A percentile compares a stretch with the other conserved stretches of the same genome.
These are phyloP conservation scores for Pseudopyrenochaeta lycopersici DNA, from an alignment of 2,329 filamentous ascomycete genomes.

Conservation along the genomic window DNA sequence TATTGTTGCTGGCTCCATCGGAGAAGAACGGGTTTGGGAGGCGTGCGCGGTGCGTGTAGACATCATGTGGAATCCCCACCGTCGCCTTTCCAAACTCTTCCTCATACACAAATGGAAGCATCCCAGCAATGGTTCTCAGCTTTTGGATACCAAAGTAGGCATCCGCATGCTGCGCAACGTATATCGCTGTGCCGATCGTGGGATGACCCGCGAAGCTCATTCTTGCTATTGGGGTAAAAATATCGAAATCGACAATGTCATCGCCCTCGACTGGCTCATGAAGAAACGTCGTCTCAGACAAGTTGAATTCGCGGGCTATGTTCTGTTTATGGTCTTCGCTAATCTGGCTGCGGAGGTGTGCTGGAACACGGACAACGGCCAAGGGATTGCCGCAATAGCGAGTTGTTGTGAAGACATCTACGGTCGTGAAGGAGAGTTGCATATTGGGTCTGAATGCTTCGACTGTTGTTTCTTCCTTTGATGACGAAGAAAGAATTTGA, in stretches of 20 bases:
- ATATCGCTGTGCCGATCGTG: constrained; percentile 62
- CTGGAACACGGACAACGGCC: constrained; percentile 58
- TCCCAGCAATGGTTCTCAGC: constrained; percentile 23
- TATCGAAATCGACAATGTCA: constrained; percentile 52
- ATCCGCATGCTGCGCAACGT: constrained; percentile 47
- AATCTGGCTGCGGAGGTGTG: constrained; percentile 43
- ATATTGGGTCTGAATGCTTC: constrained; percentile 10
- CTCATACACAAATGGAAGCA: constrained; percentile 23
- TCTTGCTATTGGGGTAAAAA: constrained; percentile 61
- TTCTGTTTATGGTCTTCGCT: constrained; percentile 60
- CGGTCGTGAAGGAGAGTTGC: constrained; percentile 45
- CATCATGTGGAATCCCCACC: constrained; percentile 71
- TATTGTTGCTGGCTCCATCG: constrained; percentile 17
- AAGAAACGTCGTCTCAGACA: constrained; percentile 64
- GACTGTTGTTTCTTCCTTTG: too few species aligned
- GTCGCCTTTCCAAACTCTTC: constrained; percentile 48
- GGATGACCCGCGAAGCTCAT: constrained; percentile 66
- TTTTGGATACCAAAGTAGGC: constrained; percentile 14
- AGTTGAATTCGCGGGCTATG: constrained; percentile 65
- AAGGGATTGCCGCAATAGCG: constrained; percentile 62
- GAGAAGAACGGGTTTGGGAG: constrained; percentile 42
- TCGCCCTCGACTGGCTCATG: constrained; percentile 41
- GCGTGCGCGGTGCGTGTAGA: constrained; percentile 64
- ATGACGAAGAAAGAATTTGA: too few species aligned
- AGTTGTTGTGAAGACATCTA: constrained; percentile 58